Evolutionary conservation across 345 rosid genomes (phyloP), one percentile per base, ranked within the genome.

Genomic region (Punica granatum): DNA sequence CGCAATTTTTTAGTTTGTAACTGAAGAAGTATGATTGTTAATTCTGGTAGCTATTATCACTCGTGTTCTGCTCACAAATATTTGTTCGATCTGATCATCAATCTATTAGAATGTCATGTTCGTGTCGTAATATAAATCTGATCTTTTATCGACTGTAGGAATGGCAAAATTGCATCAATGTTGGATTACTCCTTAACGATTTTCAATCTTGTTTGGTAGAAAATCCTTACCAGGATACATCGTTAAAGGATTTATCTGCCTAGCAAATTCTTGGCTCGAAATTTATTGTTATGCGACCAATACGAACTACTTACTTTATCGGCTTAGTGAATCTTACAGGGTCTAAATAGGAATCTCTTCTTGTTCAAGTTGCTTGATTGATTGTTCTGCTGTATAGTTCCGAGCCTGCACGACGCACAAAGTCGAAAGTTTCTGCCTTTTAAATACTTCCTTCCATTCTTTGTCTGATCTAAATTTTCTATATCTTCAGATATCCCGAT

Each of bases 401-500:
- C 1, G 18, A 14, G 11, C 15, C 14, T 43, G 7, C 42, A 37
- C 42, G 48, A 33, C 10, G 36, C 11, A 30, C 0, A 0, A 0
- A 41, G 42, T 69, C 51, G 10, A 28, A 51, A 33, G 36, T 48
- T 16, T 33, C 15, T 44, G n/a, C 9, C 44, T 1, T 67, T n/a
- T n/a, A n/a, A 30, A 63, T 16, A 39, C 30, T 64, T 46, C 21
- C 64, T 42, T 64, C 64, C 3, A 43, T 62, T 62, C 43, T 21
- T 62, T 63, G 31, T 9, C 32, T 37, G 19, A n/a, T 63, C 46
- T 67, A 36, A 33, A 9, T 36, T 1, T 33, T 19, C 51, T 61
- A 12, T 30, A 21, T 49, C 19, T 54, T 43, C 83, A 94, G 95
- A 73, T 91, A 76, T 69, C 97, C 95, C 31, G 92, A 91, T 74